Percentiles rank a stretch among this genome's conserved stretches.
These are phyloP conservation scores for Mollisia scopiformis DNA, from an alignment of 2,329 filamentous ascomycete genomes.

Conservation along the genomic window DNA sequence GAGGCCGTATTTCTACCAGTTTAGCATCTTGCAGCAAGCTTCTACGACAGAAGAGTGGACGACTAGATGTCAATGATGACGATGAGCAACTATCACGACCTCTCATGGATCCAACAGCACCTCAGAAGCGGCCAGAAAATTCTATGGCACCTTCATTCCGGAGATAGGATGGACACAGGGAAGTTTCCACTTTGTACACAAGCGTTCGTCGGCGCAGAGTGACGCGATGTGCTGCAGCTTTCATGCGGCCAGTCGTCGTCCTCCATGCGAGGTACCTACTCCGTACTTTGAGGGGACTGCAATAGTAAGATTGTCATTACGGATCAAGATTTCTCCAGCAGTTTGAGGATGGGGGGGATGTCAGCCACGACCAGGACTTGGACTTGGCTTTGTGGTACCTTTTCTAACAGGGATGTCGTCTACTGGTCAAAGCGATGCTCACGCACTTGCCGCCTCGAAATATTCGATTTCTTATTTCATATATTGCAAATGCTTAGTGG, in stretches of 20 bases:
- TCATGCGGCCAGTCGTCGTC: constrained; percentile 6
- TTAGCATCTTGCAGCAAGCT: neutral
- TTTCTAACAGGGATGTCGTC: too few species aligned
- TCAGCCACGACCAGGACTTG: neutral
- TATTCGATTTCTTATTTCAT: neutral
- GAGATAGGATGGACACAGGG: neutral
- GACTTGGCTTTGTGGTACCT: too few species aligned
- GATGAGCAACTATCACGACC: neutral
- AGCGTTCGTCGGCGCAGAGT: constrained; percentile 4
- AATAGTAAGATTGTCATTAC: constrained; percentile 10
- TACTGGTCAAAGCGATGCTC: constrained; percentile 30
- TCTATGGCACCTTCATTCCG: neutral
- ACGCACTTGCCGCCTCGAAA: constrained; percentile 34
- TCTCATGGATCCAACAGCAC: neutral
- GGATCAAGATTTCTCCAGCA: constrained; percentile 8
- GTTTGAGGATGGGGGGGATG: neutral
- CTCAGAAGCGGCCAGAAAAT: neutral
- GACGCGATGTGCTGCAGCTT: constrained; percentile 12
- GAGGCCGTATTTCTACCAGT: constrained; percentile 2
- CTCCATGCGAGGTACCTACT: constrained; percentile 21
- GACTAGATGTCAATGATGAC: neutral
- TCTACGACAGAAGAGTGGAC: neutral
- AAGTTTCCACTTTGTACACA: neutral
- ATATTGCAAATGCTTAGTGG: neutral
- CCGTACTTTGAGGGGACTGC: neutral